Conservation (phyloP, 495 filamentous ascomycete species). For the Xylaria sp. region DNA sequence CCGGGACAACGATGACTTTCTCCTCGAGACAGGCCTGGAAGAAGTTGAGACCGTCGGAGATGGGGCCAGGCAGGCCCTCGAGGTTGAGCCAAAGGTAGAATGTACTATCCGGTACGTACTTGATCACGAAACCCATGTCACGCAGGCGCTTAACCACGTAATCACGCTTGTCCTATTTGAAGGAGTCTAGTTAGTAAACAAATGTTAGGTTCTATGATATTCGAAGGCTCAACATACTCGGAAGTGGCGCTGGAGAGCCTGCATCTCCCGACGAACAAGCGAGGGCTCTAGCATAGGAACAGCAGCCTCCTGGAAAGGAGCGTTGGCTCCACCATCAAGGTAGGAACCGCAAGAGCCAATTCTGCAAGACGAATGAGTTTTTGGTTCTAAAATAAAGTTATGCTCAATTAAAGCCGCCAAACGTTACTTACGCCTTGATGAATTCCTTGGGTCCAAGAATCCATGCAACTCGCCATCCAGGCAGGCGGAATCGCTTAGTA, state of each 20-base stretch:
- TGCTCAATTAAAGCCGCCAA: too few species aligned
- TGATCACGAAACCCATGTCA: slow-evolving; percentile 83
- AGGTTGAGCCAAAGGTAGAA: slow-evolving; percentile 80
- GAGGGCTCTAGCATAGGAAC: slow-evolving; percentile 87
- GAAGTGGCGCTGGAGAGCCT: slow-evolving; percentile 87
- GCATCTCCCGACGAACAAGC: slow-evolving; percentile 86
- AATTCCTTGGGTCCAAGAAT: slow-evolving; percentile 96
- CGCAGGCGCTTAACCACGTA: slow-evolving; percentile 79
- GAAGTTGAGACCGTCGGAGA: slow-evolving; percentile 94
- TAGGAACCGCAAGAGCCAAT: slow-evolving; percentile 93
- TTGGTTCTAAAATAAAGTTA: background rate
- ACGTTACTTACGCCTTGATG: slow-evolving; percentile 70
- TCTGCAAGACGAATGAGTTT: slow-evolving; percentile 30
- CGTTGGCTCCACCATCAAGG: slow-evolving; percentile 94
- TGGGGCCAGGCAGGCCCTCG: slow-evolving; percentile 70
- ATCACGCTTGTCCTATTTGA: slow-evolving; percentile 74
- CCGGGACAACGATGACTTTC: slow-evolving; percentile 94
- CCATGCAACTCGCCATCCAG: slow-evolving; percentile 97
- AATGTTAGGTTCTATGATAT: background rate
- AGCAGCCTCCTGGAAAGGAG: slow-evolving; percentile 93
- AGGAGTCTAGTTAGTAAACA: slow-evolving; percentile 13
- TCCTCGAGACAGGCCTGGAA: slow-evolving; percentile 91
- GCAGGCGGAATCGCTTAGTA: slow-evolving; percentile 95
- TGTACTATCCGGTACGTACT: slow-evolving; percentile 82
- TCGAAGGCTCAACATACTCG: slow-evolving; percentile 40